A percentile compares a stretch with the other conserved stretches of the same genome.
phyloP scores from a whole-genome alignment of 257 asterid genomes.

The Petrea volubilis region DNA sequence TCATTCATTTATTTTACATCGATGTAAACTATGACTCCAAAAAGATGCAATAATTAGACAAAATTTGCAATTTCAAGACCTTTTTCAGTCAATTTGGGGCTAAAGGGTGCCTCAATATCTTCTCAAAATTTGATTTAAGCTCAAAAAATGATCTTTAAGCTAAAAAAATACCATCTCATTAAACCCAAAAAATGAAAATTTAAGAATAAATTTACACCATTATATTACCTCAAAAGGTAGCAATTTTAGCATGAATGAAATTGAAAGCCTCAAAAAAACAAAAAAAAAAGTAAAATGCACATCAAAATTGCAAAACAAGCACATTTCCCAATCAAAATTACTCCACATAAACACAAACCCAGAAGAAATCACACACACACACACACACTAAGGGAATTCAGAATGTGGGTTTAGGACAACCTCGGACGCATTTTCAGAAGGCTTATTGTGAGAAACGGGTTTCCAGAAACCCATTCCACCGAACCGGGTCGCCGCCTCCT shows the following conservation, averaged over 20 bases:
- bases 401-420: constrained; percentile 29
- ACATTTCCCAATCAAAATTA: neutral
- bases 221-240: neutral
- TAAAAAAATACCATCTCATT: neutral
- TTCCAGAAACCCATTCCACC: constrained; percentile 97
- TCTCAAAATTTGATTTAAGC: constrained; percentile 2
- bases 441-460: constrained; percentile 57
- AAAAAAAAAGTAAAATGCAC: neutral
- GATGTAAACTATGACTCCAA: constrained; percentile 17
- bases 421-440: constrained; percentile 34
- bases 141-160: neutral
- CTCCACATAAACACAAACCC: constrained; percentile 11
- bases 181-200: neutral
- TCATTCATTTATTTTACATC: constrained; percentile 3
- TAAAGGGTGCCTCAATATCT: neutral
- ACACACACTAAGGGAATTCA: neutral
- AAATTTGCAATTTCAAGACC: constrained; percentile 4
- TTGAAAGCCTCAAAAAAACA: neutral
- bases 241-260: neutral
- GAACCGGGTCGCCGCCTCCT: constrained; percentile 81
- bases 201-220: neutral
- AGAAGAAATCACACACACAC: neutral
- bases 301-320: neutral
- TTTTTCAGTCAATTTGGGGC: neutral
- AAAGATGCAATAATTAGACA: neutral